Conservation (phyloP, 352 stramenopile species). For the Thraustochytrium striatum region DNA sequence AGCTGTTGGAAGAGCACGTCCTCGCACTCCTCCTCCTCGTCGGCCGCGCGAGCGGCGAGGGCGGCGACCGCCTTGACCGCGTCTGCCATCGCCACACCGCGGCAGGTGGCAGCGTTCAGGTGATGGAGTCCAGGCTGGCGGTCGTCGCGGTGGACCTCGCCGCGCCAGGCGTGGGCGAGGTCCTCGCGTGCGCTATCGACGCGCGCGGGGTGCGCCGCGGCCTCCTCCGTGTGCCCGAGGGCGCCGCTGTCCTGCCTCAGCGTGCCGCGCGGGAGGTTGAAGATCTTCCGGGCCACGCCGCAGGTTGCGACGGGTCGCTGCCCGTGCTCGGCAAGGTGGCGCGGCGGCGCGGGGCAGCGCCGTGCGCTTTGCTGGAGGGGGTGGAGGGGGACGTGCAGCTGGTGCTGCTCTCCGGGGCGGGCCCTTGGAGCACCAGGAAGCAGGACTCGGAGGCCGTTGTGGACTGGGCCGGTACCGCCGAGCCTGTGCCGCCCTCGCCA, state of each 20-base stretch:
- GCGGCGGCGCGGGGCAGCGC: too few relatives aligned
- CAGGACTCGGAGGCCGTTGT: too few relatives aligned
- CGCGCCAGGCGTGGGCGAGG: neutral
- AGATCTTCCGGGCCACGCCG: too few relatives aligned
- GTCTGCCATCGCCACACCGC: neutral
- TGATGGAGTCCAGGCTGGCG: neutral
- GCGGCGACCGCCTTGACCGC: neutral
- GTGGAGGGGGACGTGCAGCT: too few relatives aligned
- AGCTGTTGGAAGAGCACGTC: slow-evolving; percentile 10
- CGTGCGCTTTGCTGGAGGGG: too few relatives aligned
- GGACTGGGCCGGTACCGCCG: too few relatives aligned
- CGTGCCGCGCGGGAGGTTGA: too few relatives aligned
- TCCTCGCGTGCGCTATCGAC: neutral
- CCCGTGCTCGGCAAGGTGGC: too few relatives aligned
- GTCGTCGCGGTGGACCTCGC: neutral
- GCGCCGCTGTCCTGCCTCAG: neutral
- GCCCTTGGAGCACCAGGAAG: too few relatives aligned
- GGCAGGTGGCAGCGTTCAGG: neutral
- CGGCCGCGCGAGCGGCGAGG: neutral
- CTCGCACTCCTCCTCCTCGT: neutral
- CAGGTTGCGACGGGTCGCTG: too few relatives aligned
- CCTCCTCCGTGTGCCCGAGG: neutral
- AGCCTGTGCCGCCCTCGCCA: too few relatives aligned
- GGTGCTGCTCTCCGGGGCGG: too few relatives aligned
- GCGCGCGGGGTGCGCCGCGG: neutral